phyloP scores from a whole-genome alignment of 305 asterid genomes.

The Solanum chacoense region DNA sequence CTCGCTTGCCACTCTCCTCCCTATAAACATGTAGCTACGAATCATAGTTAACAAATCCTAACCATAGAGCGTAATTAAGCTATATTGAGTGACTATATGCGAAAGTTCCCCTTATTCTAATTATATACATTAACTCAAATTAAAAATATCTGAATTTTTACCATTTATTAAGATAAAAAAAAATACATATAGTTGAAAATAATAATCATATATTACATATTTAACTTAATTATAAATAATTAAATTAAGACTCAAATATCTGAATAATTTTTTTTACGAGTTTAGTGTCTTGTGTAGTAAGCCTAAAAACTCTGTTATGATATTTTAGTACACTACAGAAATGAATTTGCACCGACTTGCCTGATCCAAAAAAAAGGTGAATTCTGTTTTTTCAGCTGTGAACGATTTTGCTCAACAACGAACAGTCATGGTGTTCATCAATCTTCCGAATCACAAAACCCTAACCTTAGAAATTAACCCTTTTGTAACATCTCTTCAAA shows the following conservation, averaged over 20 bases:
- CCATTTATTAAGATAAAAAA: too few species aligned
- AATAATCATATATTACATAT: too few species aligned
- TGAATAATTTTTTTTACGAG: too few species aligned
- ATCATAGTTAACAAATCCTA: too few species aligned
- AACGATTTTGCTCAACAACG: not conserved
- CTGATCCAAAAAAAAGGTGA: not conserved
- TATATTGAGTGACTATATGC: too few species aligned
- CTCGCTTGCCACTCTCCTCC: too few species aligned
- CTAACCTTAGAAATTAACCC: slow-evolving; percentile 15
- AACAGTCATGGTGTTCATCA: not conserved
- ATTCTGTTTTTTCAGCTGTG: not conserved
- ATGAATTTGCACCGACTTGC: not conserved
- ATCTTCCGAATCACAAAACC: not conserved
- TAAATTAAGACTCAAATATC: not conserved
- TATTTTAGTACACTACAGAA: not conserved
- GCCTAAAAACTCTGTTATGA: not conserved
- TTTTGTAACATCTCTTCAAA: slow-evolving; percentile 21
- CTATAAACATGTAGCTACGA: too few species aligned
- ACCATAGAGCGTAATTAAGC: fast-evolving
- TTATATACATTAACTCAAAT: not conserved
- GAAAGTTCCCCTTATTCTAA: too few species aligned
- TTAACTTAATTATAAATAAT: too few species aligned
- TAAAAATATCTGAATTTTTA: too few species aligned
- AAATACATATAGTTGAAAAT: too few species aligned
- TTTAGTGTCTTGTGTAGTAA: not conserved